Conservation (phyloP, 768 basidiomycete genomes). For the Lactarius pseudohatsudake region DNA sequence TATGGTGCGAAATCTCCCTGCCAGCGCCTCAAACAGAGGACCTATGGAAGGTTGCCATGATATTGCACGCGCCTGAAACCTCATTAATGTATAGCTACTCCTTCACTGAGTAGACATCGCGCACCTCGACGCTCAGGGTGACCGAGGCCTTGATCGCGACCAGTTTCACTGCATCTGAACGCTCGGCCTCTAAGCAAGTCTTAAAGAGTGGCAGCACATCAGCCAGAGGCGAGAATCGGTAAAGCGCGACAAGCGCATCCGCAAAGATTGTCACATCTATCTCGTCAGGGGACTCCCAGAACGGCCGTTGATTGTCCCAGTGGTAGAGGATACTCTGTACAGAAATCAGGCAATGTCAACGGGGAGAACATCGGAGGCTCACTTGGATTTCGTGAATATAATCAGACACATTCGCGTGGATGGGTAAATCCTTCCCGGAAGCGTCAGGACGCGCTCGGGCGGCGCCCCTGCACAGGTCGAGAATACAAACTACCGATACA, state of each 20-base stretch:
- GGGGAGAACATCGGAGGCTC: slow-evolving; percentile 20
- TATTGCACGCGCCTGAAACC: slow-evolving; percentile 49
- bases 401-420: slow-evolving; percentile 67
- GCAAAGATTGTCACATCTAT: slow-evolving; percentile 76
- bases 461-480: slow-evolving; percentile 78
- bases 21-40: slow-evolving; percentile 47
- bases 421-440: slow-evolving; percentile 53
- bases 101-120: slow-evolving; percentile 20
- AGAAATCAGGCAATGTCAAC: slow-evolving; percentile 31
- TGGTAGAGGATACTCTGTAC: slow-evolving; percentile 34
- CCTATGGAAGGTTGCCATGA: slow-evolving; percentile 57
- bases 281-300: slow-evolving; percentile 70
- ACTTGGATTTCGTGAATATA: slow-evolving; percentile 82
- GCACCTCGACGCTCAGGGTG: slow-evolving; percentile 65
- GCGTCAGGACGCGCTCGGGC: slow-evolving; percentile 41
- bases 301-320: slow-evolving; percentile 46
- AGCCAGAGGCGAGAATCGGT: slow-evolving; percentile 63
- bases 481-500: slow-evolving; percentile 65
- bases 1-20: slow-evolving; percentile 52
- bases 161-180: slow-evolving; percentile 79
- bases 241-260: slow-evolving; percentile 71
- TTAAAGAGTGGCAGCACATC: slow-evolving; percentile 62
- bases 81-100: slow-evolving; percentile 2
- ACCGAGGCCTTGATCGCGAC: slow-evolving; percentile 72
- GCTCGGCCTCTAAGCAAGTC: slow-evolving; percentile 69